phyloP scores from a whole-genome alignment of 108 stramenopile genomes.

The Aurantiochytrium sp. region DNA sequence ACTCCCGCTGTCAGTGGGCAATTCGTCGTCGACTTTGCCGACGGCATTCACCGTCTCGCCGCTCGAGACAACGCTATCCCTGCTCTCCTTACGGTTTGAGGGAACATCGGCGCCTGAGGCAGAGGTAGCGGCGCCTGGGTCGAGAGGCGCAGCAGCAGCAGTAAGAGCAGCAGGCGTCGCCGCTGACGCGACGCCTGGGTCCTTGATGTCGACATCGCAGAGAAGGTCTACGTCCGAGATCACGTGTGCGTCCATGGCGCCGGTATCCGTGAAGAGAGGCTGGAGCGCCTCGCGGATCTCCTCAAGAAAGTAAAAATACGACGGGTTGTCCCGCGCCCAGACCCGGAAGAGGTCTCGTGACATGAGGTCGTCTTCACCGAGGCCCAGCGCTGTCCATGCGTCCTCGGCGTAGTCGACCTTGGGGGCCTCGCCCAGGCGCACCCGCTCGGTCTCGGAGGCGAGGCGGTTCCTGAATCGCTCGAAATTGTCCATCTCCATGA shows the following conservation, averaged over 20 bases:
- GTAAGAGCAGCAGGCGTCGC: no score
- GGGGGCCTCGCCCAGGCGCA: neutral
- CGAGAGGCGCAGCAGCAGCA: no score
- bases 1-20: no score
- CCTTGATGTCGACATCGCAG: no score
- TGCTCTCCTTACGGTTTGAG: no score
- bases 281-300: neutral
- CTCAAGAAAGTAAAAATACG: neutral
- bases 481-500: constrained; percentile 17
- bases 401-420: neutral
- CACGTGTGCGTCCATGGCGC: neutral
- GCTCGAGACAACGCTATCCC: no score
- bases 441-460: neutral
- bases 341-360: neutral
- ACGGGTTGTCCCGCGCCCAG: neutral
- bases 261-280: neutral
- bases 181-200: no score
- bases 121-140: no score
- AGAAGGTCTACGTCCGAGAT: no score
- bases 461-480: neutral
- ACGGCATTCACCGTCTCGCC: no score
- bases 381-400: neutral
- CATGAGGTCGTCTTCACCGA: neutral
- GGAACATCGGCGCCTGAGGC: no score
- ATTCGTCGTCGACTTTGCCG: no score